Evolutionary conservation across 305 asterid genomes (phyloP).

Genomic region (Rubia balearica): DNA sequence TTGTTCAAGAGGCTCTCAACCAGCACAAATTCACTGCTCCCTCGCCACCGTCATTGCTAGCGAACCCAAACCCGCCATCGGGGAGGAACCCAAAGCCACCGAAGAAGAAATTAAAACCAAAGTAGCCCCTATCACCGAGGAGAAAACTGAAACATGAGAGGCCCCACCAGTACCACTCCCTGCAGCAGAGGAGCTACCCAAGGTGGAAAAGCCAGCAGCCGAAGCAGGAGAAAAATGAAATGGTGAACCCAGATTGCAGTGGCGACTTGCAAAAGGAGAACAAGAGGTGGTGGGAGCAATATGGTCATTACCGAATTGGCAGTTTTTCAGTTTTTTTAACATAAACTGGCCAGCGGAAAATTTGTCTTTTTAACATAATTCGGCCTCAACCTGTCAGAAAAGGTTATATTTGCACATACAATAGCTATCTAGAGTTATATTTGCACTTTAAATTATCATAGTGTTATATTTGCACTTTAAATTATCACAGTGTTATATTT

Average conservation of each 20-base stretch:
- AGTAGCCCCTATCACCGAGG: conserved; percentile 8
- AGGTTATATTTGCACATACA: no score
- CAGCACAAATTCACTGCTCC: conserved; percentile 69
- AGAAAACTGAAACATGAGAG: conserved; percentile 23
- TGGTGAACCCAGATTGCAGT: conserved; percentile 22
- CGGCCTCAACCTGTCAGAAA: no score
- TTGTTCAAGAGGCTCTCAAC: conserved; percentile 68
- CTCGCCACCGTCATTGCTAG: conserved; percentile 27
- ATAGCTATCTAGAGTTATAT: no score
- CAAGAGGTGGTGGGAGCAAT: no score
- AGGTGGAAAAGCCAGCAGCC: conserved; percentile 18
- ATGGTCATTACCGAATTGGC: no score
- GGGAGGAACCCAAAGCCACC: conserved; percentile 10
- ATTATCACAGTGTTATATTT: no score
- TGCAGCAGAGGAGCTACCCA: conserved; percentile 19
- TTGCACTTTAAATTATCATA: no score
- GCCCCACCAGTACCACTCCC: conserved; percentile 22
- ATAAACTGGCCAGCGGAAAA: no score
- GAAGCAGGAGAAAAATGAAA: conserved; percentile 35
- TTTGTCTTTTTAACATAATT: no score
- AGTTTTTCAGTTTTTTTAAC: no score
- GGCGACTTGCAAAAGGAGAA: no score
- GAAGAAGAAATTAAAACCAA: conserved; percentile 11
- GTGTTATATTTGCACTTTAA: no score
- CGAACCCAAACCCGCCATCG: conserved; percentile 22